Base-by-base conservation (phyloP, 306 rosid species). In the Vigna mungo region DNA sequence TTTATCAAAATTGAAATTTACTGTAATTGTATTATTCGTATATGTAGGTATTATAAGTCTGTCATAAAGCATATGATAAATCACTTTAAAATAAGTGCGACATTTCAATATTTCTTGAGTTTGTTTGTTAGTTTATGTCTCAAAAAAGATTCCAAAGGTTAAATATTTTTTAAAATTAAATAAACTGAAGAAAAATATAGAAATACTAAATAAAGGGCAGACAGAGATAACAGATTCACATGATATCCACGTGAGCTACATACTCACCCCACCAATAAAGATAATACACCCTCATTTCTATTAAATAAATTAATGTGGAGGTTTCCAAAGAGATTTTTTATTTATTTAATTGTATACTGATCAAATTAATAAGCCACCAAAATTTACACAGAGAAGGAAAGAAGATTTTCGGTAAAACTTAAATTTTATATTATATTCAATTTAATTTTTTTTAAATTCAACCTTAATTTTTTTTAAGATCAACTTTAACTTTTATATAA, bases 191-290 rank as follows among this genome's bases (percentile, higher is more conserved):
- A 71, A 34, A 34, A 16, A 46, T 41, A 62, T 41, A 62, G 14
- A 61, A 20, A 55, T 3, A 60, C 2, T 14, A 51, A 11, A 74
- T 9, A 44, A 44, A 30, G 15, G 63, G 39, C 39, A 71, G 83
- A 83, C 78, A 79, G 11, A 68, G 78, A 68, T 79, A 83, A 61
- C 66, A 74, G 78, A 16, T 53, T 74, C 86, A 83, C 86, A 41
- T 83, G 86, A 72, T 71, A 67, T 58, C 60, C 83, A 83, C 83
- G 60, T 79, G 83, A 67, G 43, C 64, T 46, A 63, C 75, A 54
- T 51, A 46, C 72, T 13, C 66, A 65, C 55, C 72, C 76, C 60
- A 4, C 56, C 39, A 53, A 43, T 27, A 63, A 63, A 47, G 9
- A 59, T 39, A 76, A 70, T 39, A 9, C 44, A 39, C 2, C 44